Conservation (phyloP, 2,329 filamentous ascomycete species). For the Alternaria viburni region DNA sequence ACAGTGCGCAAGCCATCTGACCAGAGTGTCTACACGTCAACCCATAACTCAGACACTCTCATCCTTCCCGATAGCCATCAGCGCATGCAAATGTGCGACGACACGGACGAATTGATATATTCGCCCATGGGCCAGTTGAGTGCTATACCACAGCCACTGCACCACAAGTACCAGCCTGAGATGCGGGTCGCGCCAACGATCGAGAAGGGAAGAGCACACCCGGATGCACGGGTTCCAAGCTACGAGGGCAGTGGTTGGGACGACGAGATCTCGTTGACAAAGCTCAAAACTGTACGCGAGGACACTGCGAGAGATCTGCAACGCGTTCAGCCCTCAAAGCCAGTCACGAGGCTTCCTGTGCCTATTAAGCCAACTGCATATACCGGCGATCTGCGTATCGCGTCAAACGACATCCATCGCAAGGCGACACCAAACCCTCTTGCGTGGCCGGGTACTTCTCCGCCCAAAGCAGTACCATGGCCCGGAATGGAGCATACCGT, state of each 20-base stretch:
- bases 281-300: conserved; percentile 15
- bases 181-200: not conserved
- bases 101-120: conserved; percentile 6
- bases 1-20: conserved; percentile 13
- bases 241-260: conserved; percentile 34
- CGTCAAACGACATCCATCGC: conserved; percentile 6
- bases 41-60: conserved; percentile 24
- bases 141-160: conserved; percentile 26
- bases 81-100: not conserved
- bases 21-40: conserved; percentile 22
- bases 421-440: not conserved
- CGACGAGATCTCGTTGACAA: conserved; percentile 23
- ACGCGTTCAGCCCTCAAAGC: not conserved
- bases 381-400: conserved; percentile 12
- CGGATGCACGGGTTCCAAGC: conserved; percentile 24
- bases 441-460: conserved; percentile 12
- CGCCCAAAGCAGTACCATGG: conserved; percentile 5
- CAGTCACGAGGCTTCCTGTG: conserved; percentile 23
- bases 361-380: conserved; percentile 25
- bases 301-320: not conserved
- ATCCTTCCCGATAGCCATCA: not conserved
- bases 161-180: not conserved
- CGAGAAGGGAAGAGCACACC: not conserved
- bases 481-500: conserved; percentile 9
- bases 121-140: conserved; percentile 25